Conservation (phyloP, 129 eudicot genomes). For the Kitagawia praeruptora region DNA sequence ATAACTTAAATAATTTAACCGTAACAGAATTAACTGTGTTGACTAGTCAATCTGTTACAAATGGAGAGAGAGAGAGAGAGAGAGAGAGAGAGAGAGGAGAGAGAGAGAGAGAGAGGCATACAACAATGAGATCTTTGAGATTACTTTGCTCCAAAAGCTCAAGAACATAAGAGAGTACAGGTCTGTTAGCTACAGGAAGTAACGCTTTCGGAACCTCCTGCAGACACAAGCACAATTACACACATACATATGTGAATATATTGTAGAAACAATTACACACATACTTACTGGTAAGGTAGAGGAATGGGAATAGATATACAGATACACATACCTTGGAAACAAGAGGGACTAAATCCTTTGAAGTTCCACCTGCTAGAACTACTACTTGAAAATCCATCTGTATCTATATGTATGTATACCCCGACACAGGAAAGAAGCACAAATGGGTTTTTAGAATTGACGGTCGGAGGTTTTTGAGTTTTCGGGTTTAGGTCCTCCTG, state of each 20-base stretch:
- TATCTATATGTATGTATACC: background rate
- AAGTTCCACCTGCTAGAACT: slow-evolving; percentile 87
- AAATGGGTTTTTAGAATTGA: background rate
- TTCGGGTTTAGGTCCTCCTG: too few relatives aligned
- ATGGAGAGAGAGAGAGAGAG: background rate
- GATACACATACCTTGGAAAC: slow-evolving; percentile 65
- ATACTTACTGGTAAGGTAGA: background rate
- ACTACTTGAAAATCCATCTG: slow-evolving; percentile 94
- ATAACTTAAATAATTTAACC: too few relatives aligned
- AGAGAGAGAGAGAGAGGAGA: background rate
- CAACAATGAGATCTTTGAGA: slow-evolving; percentile 79
- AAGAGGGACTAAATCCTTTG: slow-evolving; percentile 73
- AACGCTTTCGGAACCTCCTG: slow-evolving; percentile 92
- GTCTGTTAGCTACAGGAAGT: slow-evolving; percentile 93
- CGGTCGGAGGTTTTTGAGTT: background rate
- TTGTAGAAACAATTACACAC: too few relatives aligned
- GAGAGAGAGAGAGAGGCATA: slow-evolving; percentile 17
- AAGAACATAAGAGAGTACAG: slow-evolving; percentile 69
- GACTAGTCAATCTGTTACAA: too few relatives aligned
- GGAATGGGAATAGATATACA: background rate
- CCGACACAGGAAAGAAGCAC: background rate
- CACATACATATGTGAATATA: background rate
- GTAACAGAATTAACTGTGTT: too few relatives aligned
- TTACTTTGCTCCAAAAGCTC: slow-evolving; percentile 76
- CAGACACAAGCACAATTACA: background rate